Evolutionary conservation across 768 basidiomycete species (phyloP).

Genomic region (Cystobasidium ongulense): DNA sequence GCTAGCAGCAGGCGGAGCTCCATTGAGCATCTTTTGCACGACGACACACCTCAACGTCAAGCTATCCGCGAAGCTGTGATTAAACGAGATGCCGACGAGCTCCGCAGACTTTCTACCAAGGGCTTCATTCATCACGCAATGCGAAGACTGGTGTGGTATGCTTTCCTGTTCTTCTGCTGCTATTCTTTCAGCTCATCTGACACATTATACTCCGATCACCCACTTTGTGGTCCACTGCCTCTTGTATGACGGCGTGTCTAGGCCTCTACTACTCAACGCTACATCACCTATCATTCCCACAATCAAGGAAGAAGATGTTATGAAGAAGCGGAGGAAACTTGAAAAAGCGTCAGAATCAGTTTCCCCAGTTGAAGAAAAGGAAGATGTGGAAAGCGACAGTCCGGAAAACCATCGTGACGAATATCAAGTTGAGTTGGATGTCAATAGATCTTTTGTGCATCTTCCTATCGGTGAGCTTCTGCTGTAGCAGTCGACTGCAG

Average conservation of each 20-base stretch:
- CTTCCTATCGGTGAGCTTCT: constrained; percentile 44
- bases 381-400: background rate
- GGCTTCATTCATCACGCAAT: constrained; percentile 28
- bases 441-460: constrained; percentile 47
- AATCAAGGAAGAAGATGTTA: constrained; percentile 20
- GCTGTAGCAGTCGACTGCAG: background rate
- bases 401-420: constrained; percentile 43
- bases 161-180: background rate
- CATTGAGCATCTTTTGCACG: constrained; percentile 4
- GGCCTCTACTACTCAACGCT: constrained; percentile 26
- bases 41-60: constrained; percentile 1
- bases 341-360: background rate
- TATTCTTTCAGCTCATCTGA: background rate
- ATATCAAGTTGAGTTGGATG: constrained; percentile 47
- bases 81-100: constrained; percentile 8
- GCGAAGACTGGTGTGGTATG: constrained; percentile 30
- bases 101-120: constrained; percentile 9
- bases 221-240: background rate
- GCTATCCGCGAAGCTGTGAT: constrained; percentile 20
- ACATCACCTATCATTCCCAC: background rate
- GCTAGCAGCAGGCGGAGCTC: constrained; percentile 26
- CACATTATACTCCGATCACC: background rate
- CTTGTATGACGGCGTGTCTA: background rate
- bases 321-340: background rate
- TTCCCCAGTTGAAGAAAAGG: background rate